These are phyloP conservation scores for Wakefieldia striispora DNA, from an alignment of 768 basidiomycete genomes.

Conservation along the genomic window DNA sequence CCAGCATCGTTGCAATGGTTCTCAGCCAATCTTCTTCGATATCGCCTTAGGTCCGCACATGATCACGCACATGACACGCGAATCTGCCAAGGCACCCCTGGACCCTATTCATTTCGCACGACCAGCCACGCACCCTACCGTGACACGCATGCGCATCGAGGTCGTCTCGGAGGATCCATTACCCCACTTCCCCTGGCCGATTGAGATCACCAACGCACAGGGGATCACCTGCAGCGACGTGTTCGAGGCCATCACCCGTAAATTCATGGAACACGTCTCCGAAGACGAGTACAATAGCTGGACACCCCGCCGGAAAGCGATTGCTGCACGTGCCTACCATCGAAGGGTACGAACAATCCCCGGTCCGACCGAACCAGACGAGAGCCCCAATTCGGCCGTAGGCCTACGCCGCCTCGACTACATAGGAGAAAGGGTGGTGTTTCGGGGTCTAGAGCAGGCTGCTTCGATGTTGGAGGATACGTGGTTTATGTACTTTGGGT, in stretches of 20 bases:
- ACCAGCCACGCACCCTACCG: constrained; percentile 62
- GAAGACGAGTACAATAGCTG: constrained; percentile 26
- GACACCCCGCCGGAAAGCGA: constrained; percentile 28
- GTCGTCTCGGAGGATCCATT: constrained; percentile 50
- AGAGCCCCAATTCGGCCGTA: constrained; percentile 14
- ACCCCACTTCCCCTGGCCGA: constrained; percentile 54
- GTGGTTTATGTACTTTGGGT: constrained; percentile 31
- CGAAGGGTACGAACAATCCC: constrained; percentile 20
- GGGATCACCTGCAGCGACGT: constrained; percentile 55
- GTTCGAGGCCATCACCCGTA: constrained; percentile 42
- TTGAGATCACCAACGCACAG: constrained; percentile 43
- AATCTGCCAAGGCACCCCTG: constrained; percentile 31
- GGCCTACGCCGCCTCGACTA: constrained; percentile 44
- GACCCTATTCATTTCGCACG: constrained; percentile 43
- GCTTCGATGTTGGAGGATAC: constrained; percentile 44
- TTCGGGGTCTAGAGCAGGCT: constrained; percentile 50
- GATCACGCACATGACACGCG: constrained; percentile 29
- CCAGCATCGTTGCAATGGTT: constrained; percentile 40
- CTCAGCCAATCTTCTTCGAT: constrained; percentile 49
- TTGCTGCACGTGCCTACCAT: constrained; percentile 32
- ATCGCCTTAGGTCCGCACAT: constrained; percentile 31
- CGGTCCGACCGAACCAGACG: constrained; percentile 27
- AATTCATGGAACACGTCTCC: constrained; percentile 37
- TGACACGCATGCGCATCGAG: constrained; percentile 55
- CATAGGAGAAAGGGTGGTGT: constrained; percentile 46